Evolutionary conservation across 148 eudicot species (phyloP).

Genomic region (Silene uniflora): DNA sequence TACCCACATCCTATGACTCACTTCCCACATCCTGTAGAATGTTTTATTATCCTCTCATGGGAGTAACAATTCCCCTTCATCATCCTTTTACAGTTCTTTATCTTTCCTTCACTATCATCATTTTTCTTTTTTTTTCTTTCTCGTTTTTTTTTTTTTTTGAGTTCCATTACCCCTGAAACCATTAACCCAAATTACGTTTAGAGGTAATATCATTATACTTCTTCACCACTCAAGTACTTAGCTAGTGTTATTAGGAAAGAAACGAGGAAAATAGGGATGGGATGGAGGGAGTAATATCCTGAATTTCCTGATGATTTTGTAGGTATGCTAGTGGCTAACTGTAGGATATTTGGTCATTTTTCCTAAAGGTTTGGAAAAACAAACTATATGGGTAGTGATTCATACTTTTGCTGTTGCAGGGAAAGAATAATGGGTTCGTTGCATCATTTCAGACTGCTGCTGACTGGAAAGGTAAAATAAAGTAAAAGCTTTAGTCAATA

Average conservation of each 20-base stretch:
- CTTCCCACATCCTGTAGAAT: background rate
- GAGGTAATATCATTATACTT: too few species aligned
- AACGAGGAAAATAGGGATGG: background rate
- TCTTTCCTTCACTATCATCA: too few species aligned
- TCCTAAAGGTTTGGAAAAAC: background rate
- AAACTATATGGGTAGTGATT: slow-evolving; percentile 11
- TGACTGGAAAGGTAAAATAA: slow-evolving; percentile 28
- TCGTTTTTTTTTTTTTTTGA: too few species aligned
- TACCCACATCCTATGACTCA: background rate
- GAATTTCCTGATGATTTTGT: background rate
- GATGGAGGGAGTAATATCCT: background rate
- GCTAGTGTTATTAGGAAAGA: too few species aligned
- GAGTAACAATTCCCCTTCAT: background rate
- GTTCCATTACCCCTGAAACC: too few species aligned
- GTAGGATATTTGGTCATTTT: background rate
- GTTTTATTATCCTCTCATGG: background rate
- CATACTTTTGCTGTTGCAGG: slow-evolving; percentile 30
- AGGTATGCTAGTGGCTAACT: background rate
- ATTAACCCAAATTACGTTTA: too few species aligned
- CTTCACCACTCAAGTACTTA: too few species aligned
- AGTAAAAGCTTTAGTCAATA: background rate
- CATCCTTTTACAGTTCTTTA: too few species aligned
- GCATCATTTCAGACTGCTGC: slow-evolving; percentile 30
- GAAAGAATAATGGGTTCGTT: slow-evolving; percentile 25
- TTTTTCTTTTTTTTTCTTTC: too few species aligned